These are phyloP conservation scores for Globisporangium nodosum DNA, from an alignment of 352 stramenopile genomes.

Conservation along the genomic window DNA sequence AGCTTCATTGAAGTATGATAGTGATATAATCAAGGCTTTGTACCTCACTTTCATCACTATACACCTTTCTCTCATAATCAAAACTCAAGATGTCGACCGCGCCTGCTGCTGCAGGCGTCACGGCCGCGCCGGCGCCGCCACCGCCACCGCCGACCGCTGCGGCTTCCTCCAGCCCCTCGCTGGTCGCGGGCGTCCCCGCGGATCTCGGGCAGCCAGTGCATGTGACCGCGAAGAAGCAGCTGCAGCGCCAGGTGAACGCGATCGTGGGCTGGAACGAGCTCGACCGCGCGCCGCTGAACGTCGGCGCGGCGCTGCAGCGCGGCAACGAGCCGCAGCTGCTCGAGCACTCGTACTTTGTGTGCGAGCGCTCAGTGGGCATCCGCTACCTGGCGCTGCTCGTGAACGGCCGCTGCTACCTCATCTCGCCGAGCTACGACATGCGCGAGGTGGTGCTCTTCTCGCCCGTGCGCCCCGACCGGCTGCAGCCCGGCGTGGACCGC, in stretches of 20 bases:
- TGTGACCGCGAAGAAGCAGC: constrained; percentile 68
- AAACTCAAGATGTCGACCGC: too few species aligned
- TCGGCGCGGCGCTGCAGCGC: constrained; percentile 63
- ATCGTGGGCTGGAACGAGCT: constrained; percentile 79
- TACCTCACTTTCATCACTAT: not conserved
- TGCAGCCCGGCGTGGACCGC: constrained; percentile 70
- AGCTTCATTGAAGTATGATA: too few species aligned
- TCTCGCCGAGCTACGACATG: constrained; percentile 82
- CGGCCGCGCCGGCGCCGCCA: not conserved
- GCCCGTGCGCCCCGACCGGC: constrained; percentile 64
- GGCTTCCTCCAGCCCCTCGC: constrained; percentile 7
- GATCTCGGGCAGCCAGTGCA: constrained; percentile 65
- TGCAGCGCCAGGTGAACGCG: constrained; percentile 77
- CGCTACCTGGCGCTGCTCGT: constrained; percentile 75
- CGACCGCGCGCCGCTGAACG: constrained; percentile 68
- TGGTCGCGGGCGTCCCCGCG: constrained; percentile 47
- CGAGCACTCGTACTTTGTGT: constrained; percentile 85
- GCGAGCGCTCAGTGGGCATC: constrained; percentile 71
- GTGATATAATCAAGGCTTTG: not conserved
- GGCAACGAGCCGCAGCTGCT: constrained; percentile 69
- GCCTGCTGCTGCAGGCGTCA: not conserved
- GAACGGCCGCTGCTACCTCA: constrained; percentile 75
- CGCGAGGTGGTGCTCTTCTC: constrained; percentile 74
- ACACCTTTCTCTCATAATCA: not conserved
- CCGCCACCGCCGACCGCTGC: not conserved